Evolutionary conservation across 192 early-diverging fungal species (phyloP).

Genomic region (Paraglomus occultum): DNA sequence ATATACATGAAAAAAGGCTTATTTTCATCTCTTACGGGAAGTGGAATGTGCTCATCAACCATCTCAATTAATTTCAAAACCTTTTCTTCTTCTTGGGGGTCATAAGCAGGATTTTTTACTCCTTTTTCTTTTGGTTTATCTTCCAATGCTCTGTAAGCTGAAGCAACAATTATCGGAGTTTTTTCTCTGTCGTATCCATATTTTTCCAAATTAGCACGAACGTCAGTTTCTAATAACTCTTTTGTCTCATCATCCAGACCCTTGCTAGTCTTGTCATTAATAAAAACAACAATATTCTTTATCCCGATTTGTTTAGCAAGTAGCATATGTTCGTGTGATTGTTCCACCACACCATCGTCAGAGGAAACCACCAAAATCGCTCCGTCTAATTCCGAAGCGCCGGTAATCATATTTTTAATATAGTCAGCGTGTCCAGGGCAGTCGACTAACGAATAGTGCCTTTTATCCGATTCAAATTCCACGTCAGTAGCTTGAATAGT

Average conservation of each 20-base stretch:
- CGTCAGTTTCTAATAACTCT: conserved; percentile 99
- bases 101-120: too few relatives aligned
- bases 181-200: conserved; percentile 94
- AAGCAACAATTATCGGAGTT: conserved; percentile 88
- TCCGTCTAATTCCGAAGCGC: conserved; percentile 95
- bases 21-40: conserved; percentile 89
- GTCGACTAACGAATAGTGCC: conserved; percentile 97
- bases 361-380: conserved; percentile 98
- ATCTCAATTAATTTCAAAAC: conserved; percentile 91
- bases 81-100: too few relatives aligned
- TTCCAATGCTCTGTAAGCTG: conserved; percentile 94
- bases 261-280: conserved; percentile 99
- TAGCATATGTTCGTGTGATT: conserved; percentile 97
- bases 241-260: conserved; percentile 97
- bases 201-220: conserved; percentile 89
- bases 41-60: conserved; percentile 90
- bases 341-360: conserved; percentile 98
- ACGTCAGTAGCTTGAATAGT: conserved; percentile 97
- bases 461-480: conserved; percentile 87
- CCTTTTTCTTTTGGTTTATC: conserved; percentile 88
- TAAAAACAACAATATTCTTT: conserved; percentile 88
- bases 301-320: conserved; percentile 96
- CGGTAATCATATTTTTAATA: conserved; percentile 99
- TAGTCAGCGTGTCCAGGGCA: conserved; percentile 99
- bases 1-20: conserved; percentile 94